These are phyloP conservation scores for Beauveria caledonica DNA, from an alignment of 2,329 filamentous ascomycete species.

Conservation along the genomic window DNA sequence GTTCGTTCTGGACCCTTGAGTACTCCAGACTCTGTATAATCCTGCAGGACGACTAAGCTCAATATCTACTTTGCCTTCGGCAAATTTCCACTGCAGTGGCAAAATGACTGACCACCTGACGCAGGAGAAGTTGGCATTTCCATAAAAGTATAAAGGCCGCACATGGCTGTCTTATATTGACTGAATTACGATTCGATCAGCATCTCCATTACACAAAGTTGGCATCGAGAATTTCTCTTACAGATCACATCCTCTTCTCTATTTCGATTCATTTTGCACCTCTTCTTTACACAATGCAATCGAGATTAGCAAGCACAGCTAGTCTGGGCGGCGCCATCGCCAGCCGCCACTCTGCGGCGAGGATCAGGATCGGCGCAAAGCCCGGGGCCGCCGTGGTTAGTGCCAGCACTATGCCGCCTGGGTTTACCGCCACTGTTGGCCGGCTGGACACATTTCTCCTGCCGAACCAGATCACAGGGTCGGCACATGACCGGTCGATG, in stretches of 20 bases:
- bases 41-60: neutral
- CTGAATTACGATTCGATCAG: neutral
- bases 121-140: neutral
- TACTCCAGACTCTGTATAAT: neutral
- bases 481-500: slow-evolving; percentile 25
- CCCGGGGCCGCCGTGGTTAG: neutral
- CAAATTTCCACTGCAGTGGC: neutral
- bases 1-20: neutral
- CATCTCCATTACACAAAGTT: neutral
- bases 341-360: neutral
- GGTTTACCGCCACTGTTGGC: slow-evolving; percentile 18
- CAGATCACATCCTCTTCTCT: neutral
- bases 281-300: neutral
- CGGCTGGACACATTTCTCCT: slow-evolving; percentile 35
- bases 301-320: neutral
- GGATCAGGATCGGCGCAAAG: neutral
- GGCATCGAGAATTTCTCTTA: neutral
- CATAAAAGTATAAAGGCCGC: neutral
- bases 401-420: slow-evolving; percentile 20
- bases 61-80: neutral
- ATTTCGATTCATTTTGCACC: neutral
- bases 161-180: neutral
- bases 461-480: slow-evolving; percentile 28
- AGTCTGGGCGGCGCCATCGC: neutral
- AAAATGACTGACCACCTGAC: neutral